A percentile compares a stretch with the other conserved stretches of the same genome.
These are phyloP conservation scores for Boletus speciosus DNA, from an alignment of 768 basidiomycete species.

Conservation along the genomic window DNA sequence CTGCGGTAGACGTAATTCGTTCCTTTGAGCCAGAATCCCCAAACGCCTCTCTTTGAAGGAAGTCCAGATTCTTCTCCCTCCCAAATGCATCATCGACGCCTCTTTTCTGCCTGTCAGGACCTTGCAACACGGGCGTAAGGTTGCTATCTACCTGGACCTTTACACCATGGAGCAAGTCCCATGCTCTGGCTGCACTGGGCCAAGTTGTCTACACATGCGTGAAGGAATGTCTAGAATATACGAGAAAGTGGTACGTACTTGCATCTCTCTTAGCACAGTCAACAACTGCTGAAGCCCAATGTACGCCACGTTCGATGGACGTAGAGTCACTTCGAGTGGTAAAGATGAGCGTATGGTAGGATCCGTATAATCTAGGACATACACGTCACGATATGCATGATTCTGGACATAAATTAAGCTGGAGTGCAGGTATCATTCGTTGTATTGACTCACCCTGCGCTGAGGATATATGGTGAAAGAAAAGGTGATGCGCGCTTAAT, in stretches of 20 bases:
- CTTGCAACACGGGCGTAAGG: conserved; percentile 34
- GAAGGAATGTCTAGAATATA: conserved; percentile 7
- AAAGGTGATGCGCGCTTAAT: conserved; percentile 61
- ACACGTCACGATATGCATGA: conserved; percentile 79
- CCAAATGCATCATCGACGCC: conserved; percentile 63
- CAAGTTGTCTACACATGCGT: conserved; percentile 49
- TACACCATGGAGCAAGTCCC: conserved; percentile 64
- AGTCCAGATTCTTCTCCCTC: conserved; percentile 46
- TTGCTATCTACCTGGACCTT: conserved; percentile 50
- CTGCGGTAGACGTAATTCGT: conserved; percentile 27
- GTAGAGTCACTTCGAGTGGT: conserved; percentile 53
- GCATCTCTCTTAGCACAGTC: conserved; percentile 61
- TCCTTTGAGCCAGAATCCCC: conserved; percentile 24
- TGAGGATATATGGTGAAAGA: conserved; percentile 65
- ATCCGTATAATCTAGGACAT: conserved; percentile 24
- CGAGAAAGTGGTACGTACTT: conserved; percentile 38
- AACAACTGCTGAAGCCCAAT: conserved; percentile 64
- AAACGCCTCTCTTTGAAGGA: conserved; percentile 41
- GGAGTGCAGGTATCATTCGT: not conserved
- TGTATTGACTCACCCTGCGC: conserved; percentile 56
- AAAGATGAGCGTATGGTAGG: conserved; percentile 9
- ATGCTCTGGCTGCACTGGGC: conserved; percentile 67
- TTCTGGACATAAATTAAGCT: conserved; percentile 38
- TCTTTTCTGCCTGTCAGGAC: conserved; percentile 51
- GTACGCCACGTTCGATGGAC: conserved; percentile 65